These are phyloP conservation scores for Leishmania amazonensis DNA, from an alignment of 208 protist species.

Conservation along the genomic window DNA sequence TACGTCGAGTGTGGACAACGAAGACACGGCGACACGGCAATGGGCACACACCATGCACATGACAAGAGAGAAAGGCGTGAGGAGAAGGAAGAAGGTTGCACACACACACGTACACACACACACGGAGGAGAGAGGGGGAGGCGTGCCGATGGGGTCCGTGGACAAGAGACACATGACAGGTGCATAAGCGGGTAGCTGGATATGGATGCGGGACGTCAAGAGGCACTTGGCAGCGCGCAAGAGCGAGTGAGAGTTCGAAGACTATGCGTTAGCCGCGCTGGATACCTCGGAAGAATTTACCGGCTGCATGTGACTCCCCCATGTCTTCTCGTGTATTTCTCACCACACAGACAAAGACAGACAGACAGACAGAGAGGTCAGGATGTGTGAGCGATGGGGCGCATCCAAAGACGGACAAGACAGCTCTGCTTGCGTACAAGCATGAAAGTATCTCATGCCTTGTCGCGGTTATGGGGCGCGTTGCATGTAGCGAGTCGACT, in stretches of 20 bases:
- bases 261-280: neutral
- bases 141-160: neutral
- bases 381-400: neutral
- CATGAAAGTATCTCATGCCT: neutral
- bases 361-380: neutral
- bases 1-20: neutral
- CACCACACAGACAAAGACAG: neutral
- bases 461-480: neutral
- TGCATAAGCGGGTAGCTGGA: neutral
- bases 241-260: neutral
- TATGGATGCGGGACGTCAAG: neutral
- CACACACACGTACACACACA: neutral
- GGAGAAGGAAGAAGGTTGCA: neutral
- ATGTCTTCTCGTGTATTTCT: neutral
- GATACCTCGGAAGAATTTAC: neutral
- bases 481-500: neutral
- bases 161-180: neutral
- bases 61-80: neutral
- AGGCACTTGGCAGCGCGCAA: neutral
- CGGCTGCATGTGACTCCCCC: neutral
- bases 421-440: neutral
- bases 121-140: neutral
- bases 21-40: neutral
- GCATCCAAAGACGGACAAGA: neutral
- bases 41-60: neutral